Conservation (phyloP, 192 early-diverging fungal species). For the Chytriomyces hyalinus region DNA sequence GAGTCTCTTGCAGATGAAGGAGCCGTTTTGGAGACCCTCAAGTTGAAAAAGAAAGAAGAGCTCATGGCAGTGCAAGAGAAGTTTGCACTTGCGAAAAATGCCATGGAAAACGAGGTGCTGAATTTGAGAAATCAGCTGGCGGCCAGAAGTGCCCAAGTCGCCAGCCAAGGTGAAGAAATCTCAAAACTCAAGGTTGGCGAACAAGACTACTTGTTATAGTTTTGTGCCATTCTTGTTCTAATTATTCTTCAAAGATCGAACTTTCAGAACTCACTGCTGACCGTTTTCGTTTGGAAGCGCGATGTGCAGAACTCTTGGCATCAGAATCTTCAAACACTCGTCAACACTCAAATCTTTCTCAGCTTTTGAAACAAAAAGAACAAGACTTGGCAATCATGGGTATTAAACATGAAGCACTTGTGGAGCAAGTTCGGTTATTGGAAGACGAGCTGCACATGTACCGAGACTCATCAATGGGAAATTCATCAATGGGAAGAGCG, state of each 20-base stretch:
- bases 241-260: conserved; percentile 37
- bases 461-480: neutral
- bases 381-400: conserved; percentile 44
- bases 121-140: conserved; percentile 45
- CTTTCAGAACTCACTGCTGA: conserved; percentile 49
- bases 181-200: conserved; percentile 39
- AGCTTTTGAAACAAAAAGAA: conserved; percentile 47
- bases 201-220: neutral
- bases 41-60: conserved; percentile 55
- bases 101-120: conserved; percentile 54
- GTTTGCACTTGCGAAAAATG: conserved; percentile 48
- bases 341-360: conserved; percentile 41
- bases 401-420: conserved; percentile 43
- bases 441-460: conserved; percentile 49
- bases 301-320: conserved; percentile 48
- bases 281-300: conserved; percentile 43
- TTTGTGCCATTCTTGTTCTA: neutral
- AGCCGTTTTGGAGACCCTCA: conserved; percentile 36
- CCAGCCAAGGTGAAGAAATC: conserved; percentile 39
- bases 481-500: too few species aligned
- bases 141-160: conserved; percentile 35
- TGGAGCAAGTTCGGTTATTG: conserved; percentile 46
- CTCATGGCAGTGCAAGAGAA: conserved; percentile 57
- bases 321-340: conserved; percentile 39
- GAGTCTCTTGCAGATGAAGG: conserved; percentile 32